phyloP scores from a whole-genome alignment of 2,329 filamentous ascomycete genomes.

The Atkinsonella texensis region DNA sequence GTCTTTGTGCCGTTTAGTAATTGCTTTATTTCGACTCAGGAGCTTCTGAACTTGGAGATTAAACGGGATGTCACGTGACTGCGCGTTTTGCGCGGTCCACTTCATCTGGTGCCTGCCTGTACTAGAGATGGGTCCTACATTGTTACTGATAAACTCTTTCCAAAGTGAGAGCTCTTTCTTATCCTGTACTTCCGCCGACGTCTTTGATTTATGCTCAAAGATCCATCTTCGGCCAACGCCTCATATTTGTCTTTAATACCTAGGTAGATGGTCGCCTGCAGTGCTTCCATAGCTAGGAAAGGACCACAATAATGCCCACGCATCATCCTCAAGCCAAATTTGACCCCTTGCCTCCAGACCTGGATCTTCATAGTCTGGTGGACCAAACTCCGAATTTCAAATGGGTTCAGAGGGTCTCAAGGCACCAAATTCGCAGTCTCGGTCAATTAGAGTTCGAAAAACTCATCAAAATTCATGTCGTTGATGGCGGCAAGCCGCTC shows the following conservation, averaged over 20 bases:
- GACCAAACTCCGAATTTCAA: slow-evolving; percentile 74
- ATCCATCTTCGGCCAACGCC: background rate
- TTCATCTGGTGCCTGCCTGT: background rate
- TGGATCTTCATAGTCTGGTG: slow-evolving; percentile 66
- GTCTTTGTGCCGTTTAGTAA: background rate
- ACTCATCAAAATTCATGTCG: slow-evolving; percentile 71
- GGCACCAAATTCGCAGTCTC: slow-evolving; percentile 63
- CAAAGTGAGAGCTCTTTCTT: background rate
- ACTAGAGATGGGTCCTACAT: background rate
- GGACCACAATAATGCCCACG: slow-evolving; percentile 50
- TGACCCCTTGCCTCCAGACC: slow-evolving; percentile 76
- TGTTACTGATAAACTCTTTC: background rate
- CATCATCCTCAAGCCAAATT: slow-evolving; percentile 78
- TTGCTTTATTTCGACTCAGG: background rate
- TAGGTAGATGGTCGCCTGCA: background rate
- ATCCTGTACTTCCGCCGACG: too few relatives aligned
- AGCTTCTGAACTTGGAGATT: background rate
- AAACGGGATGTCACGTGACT: background rate
- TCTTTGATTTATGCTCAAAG: background rate
- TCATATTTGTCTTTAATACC: background rate
- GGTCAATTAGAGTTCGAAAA: slow-evolving; percentile 75
- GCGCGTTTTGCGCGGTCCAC: background rate
- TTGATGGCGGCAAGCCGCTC: slow-evolving; percentile 73
- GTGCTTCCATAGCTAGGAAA: background rate
- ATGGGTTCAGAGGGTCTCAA: slow-evolving; percentile 71